These are phyloP conservation scores for Hericium erinaceus DNA, from an alignment of 768 basidiomycete species.

Conservation along the genomic window DNA sequence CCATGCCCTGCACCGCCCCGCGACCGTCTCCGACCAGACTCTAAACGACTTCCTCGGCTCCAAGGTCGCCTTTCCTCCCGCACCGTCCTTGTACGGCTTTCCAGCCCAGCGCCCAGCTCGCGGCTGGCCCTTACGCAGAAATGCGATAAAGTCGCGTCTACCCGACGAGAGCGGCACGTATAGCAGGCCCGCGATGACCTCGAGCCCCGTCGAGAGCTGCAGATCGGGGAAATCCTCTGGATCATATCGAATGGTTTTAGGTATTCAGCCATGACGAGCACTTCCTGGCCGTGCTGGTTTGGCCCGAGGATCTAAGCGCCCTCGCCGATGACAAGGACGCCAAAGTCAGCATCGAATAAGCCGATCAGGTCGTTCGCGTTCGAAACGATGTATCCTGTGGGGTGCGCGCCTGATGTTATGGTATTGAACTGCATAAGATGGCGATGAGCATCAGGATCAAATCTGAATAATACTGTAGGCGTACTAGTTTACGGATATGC, in stretches of 20 bases:
- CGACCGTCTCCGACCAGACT: conserved; percentile 67
- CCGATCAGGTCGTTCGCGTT: conserved; percentile 72
- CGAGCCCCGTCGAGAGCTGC: conserved; percentile 31
- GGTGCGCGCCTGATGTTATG: conserved; percentile 54
- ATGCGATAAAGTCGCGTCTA: conserved; percentile 75
- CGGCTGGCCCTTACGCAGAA: conserved; percentile 67
- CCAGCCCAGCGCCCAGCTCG: conserved; percentile 76
- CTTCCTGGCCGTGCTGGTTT: conserved; percentile 66
- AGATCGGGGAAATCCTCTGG: conserved; percentile 73
- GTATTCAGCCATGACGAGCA: conserved; percentile 73
- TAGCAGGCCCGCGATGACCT: conserved; percentile 24
- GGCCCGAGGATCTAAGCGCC: conserved; percentile 63
- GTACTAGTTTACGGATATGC: conserved; percentile 67
- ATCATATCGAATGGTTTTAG: conserved; percentile 62
- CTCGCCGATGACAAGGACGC: conserved; percentile 62
- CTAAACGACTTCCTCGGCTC: conserved; percentile 79
- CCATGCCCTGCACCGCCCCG: conserved; percentile 62
- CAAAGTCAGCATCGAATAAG: conserved; percentile 72
- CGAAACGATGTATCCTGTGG: conserved; percentile 71
- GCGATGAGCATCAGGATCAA: neutral
- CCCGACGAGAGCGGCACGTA: conserved; percentile 58
- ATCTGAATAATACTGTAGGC: conserved; percentile 13
- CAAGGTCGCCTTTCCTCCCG: conserved; percentile 28
- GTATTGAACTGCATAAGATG: conserved; percentile 52
- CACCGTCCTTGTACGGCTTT: conserved; percentile 47